Base-by-base conservation (phyloP, 164 flowering plant genomes). In the Stephania japonica region DNA sequence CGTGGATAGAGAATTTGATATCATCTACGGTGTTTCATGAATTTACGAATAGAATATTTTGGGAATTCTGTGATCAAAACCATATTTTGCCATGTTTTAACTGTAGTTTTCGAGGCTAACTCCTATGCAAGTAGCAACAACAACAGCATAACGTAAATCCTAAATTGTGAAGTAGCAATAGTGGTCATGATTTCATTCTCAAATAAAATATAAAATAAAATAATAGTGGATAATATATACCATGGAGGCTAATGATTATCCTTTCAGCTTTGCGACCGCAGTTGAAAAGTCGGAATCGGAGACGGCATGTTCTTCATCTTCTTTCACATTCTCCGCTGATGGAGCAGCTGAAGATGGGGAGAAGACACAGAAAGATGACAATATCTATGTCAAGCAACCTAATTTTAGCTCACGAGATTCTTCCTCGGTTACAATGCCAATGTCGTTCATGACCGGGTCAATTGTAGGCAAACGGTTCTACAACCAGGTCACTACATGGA, bases 381-480 rank as follows among this genome's bases (percentile, higher is more conserved):
- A 24, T 38, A 81, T 88, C 14, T 69, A 71, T 75, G 42, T 90
- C 7, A 89, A 87, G 79, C 76, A 83, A 1, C 83, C 79, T 42
- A 80, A 67, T 32, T 65, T 79, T 42, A 74, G 41, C 47, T 19
- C 67, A n/a, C 11, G 70, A 21, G 82, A 80, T 25, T 32, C 76
- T 56, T 62, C 91, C 18, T 63, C 81, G 19, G 99, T 90, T 78
- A 86, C 90, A 50, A 93, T 95, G 96, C 99, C 98, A 18, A 86
- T 86, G 89, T 89, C 97, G 24, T 93, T 89, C 82, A 93, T 91
- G 99, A 90, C 98, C 4, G 99, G 99, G 14, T 95, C 99, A 59
- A 81, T 91, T 14, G 92, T 88, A 42, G 99, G 98, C 4, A 93
- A 85, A 83, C 78, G 93, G 76, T 93, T 95, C 70, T 95, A 95